Base-by-base conservation (phyloP, 192 early-diverging fungal species). In the Coemansia sp. region DNA sequence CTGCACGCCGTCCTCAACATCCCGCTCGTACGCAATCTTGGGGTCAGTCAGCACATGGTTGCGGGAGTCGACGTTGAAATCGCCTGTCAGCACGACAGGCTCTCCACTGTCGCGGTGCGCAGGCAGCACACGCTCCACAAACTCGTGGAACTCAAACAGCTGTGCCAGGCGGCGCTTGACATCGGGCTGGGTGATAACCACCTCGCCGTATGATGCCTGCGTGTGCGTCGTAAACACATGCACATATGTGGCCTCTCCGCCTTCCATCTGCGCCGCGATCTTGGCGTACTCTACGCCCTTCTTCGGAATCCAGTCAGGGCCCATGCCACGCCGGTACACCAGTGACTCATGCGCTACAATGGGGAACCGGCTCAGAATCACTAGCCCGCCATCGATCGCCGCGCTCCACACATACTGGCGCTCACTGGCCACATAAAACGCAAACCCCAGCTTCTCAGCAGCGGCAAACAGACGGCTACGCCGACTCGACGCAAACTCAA, bases 211-310 rank as follows among this genome's bases (percentile, higher is more conserved):
- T 6, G 90, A 89, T 19, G 91, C 91, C 75, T 94, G 93, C 14
- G 92, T 87, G 62, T 94, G 92, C 14, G 93, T 94, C 9, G 85
- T 93, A 70, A 92, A 92, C 23, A 93, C 35, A 65, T 93, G 88
- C 35, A 90, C 59, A 57, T 82, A 69, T 5, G 66, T 71, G 2
- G 57, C 45, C 27, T 61, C 68, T 5, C 26, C 35, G 14, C 24
- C 65, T 4, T 58, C 61, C 20, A 72, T 64, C n/a, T 74, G 71
- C 16, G 90, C 55, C 29, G 74, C 80, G n/a, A 93, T 85, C 61
- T 85, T 83, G 23, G 90, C 89, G 65, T 93, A 90, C 16, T 93
- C 54, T 1, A 85, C 92, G 12, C 93, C 93, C 78, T 94, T 93
- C 26, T 84, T 74, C 3, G 86, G 69, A 32, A 90, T 64, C 85